Percentiles rank a stretch among this genome's conserved stretches.
Conservation (phyloP, 306 rosid species). For the Glycine latifolia region DNA sequence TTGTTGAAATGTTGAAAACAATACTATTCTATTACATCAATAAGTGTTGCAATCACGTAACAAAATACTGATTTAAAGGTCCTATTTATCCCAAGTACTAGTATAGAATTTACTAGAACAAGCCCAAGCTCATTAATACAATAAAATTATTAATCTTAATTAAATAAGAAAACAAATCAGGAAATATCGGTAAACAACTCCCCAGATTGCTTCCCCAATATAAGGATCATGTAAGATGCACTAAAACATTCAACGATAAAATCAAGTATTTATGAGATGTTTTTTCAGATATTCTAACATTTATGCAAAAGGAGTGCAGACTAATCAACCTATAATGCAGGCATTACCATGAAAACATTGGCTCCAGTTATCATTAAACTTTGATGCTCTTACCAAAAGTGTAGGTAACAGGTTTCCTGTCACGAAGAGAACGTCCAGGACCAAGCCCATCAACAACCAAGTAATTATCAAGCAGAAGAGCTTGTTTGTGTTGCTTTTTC, state of each 20-base stretch:
- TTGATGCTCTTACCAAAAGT: conserved; percentile 82
- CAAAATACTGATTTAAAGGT: background rate
- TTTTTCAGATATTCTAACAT: conserved; percentile 18
- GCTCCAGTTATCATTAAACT: conserved; percentile 25
- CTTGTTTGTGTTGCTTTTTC: conserved; percentile 96
- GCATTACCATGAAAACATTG: conserved; percentile 31
- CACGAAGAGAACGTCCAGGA: conserved; percentile 99
- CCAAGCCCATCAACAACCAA: conserved; percentile 79
- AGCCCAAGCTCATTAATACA: background rate
- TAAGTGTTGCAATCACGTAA: background rate
- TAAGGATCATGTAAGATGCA: background rate
- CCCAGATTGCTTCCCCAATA: background rate
- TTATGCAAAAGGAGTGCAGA: background rate
- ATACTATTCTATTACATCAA: background rate
- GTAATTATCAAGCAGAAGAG: conserved; percentile 95
- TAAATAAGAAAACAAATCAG: background rate
- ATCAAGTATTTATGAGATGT: conserved; percentile 1
- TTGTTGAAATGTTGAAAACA: background rate
- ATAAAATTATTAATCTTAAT: conserved; percentile 5
- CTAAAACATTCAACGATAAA: background rate
- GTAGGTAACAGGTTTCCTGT: conserved; percentile 95
- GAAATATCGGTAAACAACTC: background rate
- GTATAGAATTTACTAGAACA: background rate
- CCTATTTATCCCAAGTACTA: conserved; percentile 1
- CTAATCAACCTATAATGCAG: conserved; percentile 12